Evolutionary conservation across 2,329 filamentous ascomycete genomes (phyloP), one percentile per base, ranked within the genome.

Genomic region (Teratosphaeria gauchensis): DNA sequence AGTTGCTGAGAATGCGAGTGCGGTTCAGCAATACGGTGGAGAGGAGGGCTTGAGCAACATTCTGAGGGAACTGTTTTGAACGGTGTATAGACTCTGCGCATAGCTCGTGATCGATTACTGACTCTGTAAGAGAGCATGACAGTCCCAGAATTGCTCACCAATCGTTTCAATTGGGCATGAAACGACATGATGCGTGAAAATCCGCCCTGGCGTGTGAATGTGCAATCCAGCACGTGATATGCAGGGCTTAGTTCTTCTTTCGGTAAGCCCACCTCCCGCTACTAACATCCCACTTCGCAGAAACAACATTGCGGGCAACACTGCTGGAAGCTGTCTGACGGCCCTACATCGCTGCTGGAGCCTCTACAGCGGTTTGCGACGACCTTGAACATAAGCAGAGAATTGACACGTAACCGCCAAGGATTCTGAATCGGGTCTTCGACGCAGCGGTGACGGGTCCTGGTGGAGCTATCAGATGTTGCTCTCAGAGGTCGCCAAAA

Each of bases 31-130:
- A 3, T 75, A 76, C 7, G 75, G 82, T 62, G 80, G 79, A 3
- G 83, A 85, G 59, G 82, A 83, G 51, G 83, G 84, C 65, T 73
- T 86, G 68, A 78, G 80, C 33, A 77, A 78, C 59, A 82, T 85
- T 38, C 75, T 86, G 69, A 76, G 80, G 62, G 81, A 84, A 65
- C 68, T 86, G 54, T 85, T 86, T 61, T 85, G 60, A 58, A 21
- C n/a, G 2, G 9, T 48, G n/a, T 48, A 19, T 19, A 9, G 42
- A 48, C 2, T 42, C 4, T 42, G 35, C 4, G 14, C 35, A 14
- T 5, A 16, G 35, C 35, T 42, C 12, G 35, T 16, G 4, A 28
- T 28, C 24, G 24, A 28, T 4, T 28, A 28, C 24, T 28, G 24
- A 28, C 4, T 28, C 24, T 28, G 2, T 28, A 2, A 28, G 24